These are phyloP conservation scores for Paramecium bursaria DNA, from an alignment of 73 alveolate species.

Conservation along the genomic window DNA sequence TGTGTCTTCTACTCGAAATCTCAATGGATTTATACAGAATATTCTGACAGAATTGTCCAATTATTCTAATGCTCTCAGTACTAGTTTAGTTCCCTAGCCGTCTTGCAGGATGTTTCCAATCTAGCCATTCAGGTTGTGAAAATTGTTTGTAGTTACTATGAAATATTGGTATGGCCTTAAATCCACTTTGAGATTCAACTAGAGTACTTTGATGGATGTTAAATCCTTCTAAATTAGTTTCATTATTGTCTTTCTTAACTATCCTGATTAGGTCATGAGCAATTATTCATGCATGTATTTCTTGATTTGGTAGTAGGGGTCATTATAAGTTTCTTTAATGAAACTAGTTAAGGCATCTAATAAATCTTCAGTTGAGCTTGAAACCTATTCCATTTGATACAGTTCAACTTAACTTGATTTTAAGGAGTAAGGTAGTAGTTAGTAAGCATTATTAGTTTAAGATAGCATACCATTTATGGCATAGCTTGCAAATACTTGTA, in stretches of 20 bases:
- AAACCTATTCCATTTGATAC: slow-evolving; percentile 2
- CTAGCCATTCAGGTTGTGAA: background rate
- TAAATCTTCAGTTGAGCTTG: slow-evolving; percentile 17
- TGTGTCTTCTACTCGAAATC: slow-evolving; percentile 34
- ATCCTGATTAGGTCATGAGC: background rate
- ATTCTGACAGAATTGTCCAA: slow-evolving; percentile 9
- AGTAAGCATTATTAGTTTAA: background rate
- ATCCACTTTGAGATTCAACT: background rate
- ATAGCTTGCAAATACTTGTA: background rate
- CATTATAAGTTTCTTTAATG: background rate
- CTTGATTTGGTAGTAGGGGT: slow-evolving; percentile 15
- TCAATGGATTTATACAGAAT: slow-evolving; percentile 44
- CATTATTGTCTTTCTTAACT: slow-evolving; percentile 13
- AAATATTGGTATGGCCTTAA: slow-evolving; percentile 25
- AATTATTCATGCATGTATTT: slow-evolving; percentile 30
- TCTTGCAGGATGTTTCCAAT: background rate
- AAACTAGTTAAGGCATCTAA: background rate
- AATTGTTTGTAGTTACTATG: slow-evolving; percentile 4
- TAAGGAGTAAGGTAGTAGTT: slow-evolving; percentile 10
- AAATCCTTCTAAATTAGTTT: slow-evolving; percentile 13
- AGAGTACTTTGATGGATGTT: slow-evolving; percentile 2
- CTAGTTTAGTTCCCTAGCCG: slow-evolving; percentile 7
- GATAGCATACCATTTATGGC: slow-evolving; percentile 18
- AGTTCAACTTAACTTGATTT: background rate
- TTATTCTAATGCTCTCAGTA: background rate